A percentile compares a stretch with the other conserved stretches of the same genome.
phyloP scores from a whole-genome alignment of 352 stramenopile genomes.

The Phytophthora sansomeana region DNA sequence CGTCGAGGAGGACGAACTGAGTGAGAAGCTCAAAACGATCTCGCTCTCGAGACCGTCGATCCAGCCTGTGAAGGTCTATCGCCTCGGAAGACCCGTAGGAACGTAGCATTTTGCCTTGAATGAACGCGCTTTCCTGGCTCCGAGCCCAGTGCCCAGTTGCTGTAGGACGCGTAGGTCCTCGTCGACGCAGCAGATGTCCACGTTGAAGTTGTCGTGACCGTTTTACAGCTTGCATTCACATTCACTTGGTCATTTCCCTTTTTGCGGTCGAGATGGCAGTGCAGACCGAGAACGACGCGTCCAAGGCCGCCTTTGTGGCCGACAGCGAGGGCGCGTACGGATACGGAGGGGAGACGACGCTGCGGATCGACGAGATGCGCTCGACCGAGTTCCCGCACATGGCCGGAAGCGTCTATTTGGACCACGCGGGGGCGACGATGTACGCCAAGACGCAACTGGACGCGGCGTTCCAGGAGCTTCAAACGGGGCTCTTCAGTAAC shows the following conservation, averaged over 20 bases:
- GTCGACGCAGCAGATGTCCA: constrained; percentile 16
- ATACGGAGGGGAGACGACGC: constrained; percentile 30
- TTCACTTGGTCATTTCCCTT: constrained; percentile 29
- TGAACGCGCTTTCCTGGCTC: background rate
- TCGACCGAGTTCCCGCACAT: constrained; percentile 55
- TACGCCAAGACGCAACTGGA: constrained; percentile 75
- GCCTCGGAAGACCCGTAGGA: constrained; percentile 24
- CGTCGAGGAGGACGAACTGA: constrained; percentile 62
- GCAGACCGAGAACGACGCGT: constrained; percentile 3
- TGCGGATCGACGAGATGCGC: constrained; percentile 55
- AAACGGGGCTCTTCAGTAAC: constrained; percentile 62
- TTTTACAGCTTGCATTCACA: background rate
- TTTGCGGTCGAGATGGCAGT: constrained; percentile 9
- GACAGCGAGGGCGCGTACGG: constrained; percentile 41
- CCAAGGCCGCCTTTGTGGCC: constrained; percentile 40
- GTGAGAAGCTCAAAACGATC: constrained; percentile 72
- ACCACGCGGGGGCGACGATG: constrained; percentile 87
- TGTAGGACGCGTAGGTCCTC: constrained; percentile 13
- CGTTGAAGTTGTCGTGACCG: constrained; percentile 14
- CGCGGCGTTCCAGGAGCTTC: constrained; percentile 56
- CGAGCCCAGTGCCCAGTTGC: constrained; percentile 12
- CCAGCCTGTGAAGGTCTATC: constrained; percentile 56
- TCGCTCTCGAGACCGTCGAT: constrained; percentile 69
- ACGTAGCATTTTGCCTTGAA: constrained; percentile 8
- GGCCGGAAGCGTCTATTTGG: constrained; percentile 70